Percentiles rank a stretch among this genome's conserved stretches.
Evolutionary conservation across 2,329 filamentous ascomycete genomes (phyloP).

Genomic region (Paraphoma chrysanthemicola): DNA sequence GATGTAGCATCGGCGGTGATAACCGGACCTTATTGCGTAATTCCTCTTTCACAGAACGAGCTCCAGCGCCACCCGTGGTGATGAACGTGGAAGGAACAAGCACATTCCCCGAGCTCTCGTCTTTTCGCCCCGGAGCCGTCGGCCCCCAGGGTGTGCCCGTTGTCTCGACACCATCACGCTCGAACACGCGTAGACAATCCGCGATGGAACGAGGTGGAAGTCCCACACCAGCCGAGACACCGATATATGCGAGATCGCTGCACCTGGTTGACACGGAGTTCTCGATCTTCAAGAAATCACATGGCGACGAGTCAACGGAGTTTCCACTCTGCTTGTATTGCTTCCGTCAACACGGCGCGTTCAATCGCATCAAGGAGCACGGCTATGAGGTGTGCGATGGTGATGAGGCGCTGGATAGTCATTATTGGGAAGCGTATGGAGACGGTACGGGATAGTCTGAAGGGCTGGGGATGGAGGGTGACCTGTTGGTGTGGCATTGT

Average conservation of each 20-base stretch:
- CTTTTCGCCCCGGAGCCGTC: constrained; percentile 15
- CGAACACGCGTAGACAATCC: constrained; percentile 6
- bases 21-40: constrained; percentile 7
- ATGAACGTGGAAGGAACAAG: not conserved
- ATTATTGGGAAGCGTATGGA: constrained; percentile 33
- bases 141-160: constrained; percentile 1
- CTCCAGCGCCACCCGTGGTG: not conserved
- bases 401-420: constrained; percentile 31
- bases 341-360: constrained; percentile 33
- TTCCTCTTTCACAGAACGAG: constrained; percentile 12
- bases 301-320: constrained; percentile 29
- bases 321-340: constrained; percentile 36
- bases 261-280: constrained; percentile 36
- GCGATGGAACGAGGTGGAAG: not conserved
- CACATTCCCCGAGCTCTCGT: constrained; percentile 12
- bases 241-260: constrained; percentile 31
- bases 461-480: too few species aligned
- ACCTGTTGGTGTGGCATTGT: too few species aligned
- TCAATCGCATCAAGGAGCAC: constrained; percentile 25
- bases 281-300: constrained; percentile 33
- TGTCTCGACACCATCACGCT: not conserved
- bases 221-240: constrained; percentile 18
- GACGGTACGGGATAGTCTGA: not conserved
- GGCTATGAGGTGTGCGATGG: constrained; percentile 39
- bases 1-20: constrained; percentile 6